Evolutionary conservation across 768 basidiomycete genomes (phyloP).

Genomic region (Tylopilus subfusipes): DNA sequence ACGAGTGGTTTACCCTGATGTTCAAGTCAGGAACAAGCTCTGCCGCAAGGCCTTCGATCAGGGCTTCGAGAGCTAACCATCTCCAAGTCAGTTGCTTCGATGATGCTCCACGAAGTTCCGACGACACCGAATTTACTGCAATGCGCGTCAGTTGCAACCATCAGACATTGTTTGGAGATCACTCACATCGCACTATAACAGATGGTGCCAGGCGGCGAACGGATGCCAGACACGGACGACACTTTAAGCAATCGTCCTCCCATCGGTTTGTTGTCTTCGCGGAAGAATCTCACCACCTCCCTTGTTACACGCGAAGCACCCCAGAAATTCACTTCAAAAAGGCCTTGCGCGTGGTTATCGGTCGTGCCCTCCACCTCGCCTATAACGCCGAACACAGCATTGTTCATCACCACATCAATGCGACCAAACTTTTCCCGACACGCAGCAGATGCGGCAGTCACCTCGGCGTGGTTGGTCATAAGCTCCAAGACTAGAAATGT

Average conservation of each 20-base stretch:
- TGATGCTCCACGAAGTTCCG: background rate
- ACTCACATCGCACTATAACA: constrained; percentile 24
- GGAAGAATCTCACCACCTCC: constrained; percentile 27
- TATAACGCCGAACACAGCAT: background rate
- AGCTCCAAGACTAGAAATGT: too few relatives aligned
- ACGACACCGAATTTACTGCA: constrained; percentile 16
- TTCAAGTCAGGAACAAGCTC: constrained; percentile 23
- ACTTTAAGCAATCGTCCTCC: constrained; percentile 39
- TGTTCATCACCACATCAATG: constrained; percentile 19
- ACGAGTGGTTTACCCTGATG: constrained; percentile 11
- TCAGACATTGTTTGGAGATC: background rate
- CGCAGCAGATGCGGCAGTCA: too few relatives aligned
- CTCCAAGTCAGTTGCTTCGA: background rate
- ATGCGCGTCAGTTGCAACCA: background rate
- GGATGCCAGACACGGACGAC: constrained; percentile 23
- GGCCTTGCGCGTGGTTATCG: constrained; percentile 31
- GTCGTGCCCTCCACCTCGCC: constrained; percentile 29
- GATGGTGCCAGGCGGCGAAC: constrained; percentile 1
- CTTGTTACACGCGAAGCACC: constrained; percentile 39
- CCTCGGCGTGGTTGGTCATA: too few relatives aligned
- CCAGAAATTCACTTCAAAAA: constrained; percentile 46
- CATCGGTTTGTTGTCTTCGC: constrained; percentile 29
- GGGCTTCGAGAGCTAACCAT: constrained; percentile 11
- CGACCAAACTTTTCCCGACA: constrained; percentile 19
- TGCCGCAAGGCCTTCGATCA: constrained; percentile 10